Base-by-base conservation (phyloP, 2,329 filamentous ascomycete species). In the Golovinomyces cichoracearum region DNA sequence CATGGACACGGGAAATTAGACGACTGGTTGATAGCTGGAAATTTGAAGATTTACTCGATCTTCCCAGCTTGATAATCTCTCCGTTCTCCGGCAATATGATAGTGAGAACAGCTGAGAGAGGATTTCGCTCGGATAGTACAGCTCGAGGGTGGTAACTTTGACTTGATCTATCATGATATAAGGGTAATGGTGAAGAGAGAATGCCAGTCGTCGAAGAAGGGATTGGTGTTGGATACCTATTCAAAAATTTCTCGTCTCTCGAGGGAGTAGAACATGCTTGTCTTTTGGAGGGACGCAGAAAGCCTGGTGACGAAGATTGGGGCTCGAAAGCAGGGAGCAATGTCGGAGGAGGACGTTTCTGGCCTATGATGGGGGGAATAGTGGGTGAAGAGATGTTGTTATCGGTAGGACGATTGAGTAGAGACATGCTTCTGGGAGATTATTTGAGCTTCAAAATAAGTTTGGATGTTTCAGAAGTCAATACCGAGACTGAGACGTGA, bases 151-250 rank as follows among this genome's bases (percentile, higher is more conserved):
- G 72, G 57, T 80, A 76, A 56, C 72, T 68, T 35, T 78, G 58
- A 49, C 57, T 63, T 22, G 72, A 68, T 60, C 73, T 62, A 64
- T 60, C 60, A 57, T 62, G 65, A 57, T 63, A 65, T 58, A 62
- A 71, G 50, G 81, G 78, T 45, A 86, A 86, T 49, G 86, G 93
- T 45, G 84, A 92, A 33, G 83, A 84, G 55, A 93, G 68, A 57
- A 94, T 83, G 58, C 83, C 83, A 42, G 88, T 93, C 55, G 84
- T 93, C 3, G 90, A 95, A 4, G 88, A 94, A 19, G 88, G 86
- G 52, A 93, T 73, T 1, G 90, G 90, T 2, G 90, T 95, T 38
- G 90, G 90, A 65, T 95, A 95, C 60, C 80, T 84, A 17, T 52
- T 41, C 45, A 56, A 59, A 41, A 50, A 48, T 48, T 52, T 50